Percentiles rank a stretch among this genome's conserved stretches.
Evolutionary conservation across 805 yeast species (phyloP).

Genomic region (Kuraishia piskuri): DNA sequence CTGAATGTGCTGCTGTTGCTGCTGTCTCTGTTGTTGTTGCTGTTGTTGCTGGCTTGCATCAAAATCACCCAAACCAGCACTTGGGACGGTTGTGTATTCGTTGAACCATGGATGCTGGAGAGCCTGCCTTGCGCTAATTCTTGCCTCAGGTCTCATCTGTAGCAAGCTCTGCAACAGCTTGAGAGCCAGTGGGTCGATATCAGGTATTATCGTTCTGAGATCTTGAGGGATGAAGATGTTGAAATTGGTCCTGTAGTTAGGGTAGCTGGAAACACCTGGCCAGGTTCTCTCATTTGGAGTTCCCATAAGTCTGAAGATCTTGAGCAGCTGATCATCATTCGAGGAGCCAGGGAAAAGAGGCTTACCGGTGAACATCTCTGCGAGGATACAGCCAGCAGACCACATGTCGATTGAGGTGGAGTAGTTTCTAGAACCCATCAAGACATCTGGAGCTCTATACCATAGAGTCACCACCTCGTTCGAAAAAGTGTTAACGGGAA

Average conservation of each 20-base stretch:
- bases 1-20: background rate
- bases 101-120: conserved; percentile 75
- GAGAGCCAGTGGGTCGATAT: conserved; percentile 60
- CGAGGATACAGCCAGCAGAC: conserved; percentile 97
- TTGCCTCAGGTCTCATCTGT: conserved; percentile 54
- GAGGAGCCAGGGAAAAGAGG: conserved; percentile 95
- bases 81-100: conserved; percentile 37
- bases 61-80: background rate
- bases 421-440: conserved; percentile 90
- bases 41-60: background rate
- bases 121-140: conserved; percentile 53
- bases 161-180: conserved; percentile 52
- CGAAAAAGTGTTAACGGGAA: conserved; percentile 94
- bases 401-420: conserved; percentile 97
- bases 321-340: conserved; percentile 89
- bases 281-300: conserved; percentile 94
- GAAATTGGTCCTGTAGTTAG: conserved; percentile 81
- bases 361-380: conserved; percentile 97
- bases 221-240: conserved; percentile 87
- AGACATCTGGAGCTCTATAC: conserved; percentile 97
- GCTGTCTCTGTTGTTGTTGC: background rate
- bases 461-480: conserved; percentile 97
- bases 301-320: conserved; percentile 89
- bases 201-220: conserved; percentile 58
- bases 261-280: conserved; percentile 92